These are phyloP conservation scores for Exophiala calicioides DNA, from an alignment of 2,329 filamentous ascomycete genomes.

Conservation along the genomic window DNA sequence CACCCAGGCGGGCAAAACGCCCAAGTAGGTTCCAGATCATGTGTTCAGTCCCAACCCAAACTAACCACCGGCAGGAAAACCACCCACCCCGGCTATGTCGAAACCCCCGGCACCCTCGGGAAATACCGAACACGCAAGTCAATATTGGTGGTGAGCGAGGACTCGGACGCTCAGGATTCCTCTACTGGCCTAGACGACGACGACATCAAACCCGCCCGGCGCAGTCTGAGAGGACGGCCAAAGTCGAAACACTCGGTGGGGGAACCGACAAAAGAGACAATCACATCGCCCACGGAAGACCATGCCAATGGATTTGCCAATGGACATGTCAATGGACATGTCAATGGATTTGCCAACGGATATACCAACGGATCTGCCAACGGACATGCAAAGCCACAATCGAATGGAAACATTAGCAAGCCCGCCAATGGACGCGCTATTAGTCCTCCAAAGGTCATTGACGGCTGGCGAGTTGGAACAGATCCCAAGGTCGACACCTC, in stretches of 20 bases:
- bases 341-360: slow-evolving; percentile 18
- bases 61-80: slow-evolving; percentile 47
- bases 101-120: slow-evolving; percentile 46
- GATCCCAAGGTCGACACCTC: slow-evolving; percentile 49
- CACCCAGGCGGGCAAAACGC: slow-evolving; percentile 54
- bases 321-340: slow-evolving; percentile 15
- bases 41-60: neutral
- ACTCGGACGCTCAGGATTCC: slow-evolving; percentile 23
- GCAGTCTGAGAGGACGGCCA: too few species aligned
- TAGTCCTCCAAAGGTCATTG: slow-evolving; percentile 36
- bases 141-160: slow-evolving; percentile 13
- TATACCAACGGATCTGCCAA: slow-evolving; percentile 22
- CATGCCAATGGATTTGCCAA: slow-evolving; percentile 3
- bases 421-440: slow-evolving; percentile 1
- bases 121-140: slow-evolving; percentile 27
- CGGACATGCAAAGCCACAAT: slow-evolving; percentile 14
- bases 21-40: slow-evolving; percentile 55
- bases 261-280: too few species aligned
- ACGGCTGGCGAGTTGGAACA: slow-evolving; percentile 44
- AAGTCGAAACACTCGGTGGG: too few species aligned
- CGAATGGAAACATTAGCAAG: slow-evolving; percentile 11
- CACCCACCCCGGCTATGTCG: slow-evolving; percentile 53
- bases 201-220: too few species aligned
- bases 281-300: slow-evolving; percentile 6
- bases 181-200: slow-evolving; percentile 17